Evolutionary conservation across 108 stramenopile genomes (phyloP), one percentile per base, ranked within the genome.

Genomic region (Skeletonema tropicum): DNA sequence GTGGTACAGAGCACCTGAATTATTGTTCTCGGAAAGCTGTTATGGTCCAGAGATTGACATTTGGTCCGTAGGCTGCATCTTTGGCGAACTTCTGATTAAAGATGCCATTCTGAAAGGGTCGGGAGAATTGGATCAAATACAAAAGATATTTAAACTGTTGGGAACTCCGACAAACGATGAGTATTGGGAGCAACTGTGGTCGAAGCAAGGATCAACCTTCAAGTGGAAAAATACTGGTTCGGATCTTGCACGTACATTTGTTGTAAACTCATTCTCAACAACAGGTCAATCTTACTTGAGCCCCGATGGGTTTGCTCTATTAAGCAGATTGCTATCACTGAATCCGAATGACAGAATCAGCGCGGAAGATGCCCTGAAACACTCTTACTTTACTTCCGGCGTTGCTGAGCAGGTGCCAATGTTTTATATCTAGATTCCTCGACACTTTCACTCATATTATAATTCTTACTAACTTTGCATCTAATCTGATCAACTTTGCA

Each of bases 31-130:
- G 14, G 92, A 94, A 70, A 66, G 67, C 8, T 45, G 63, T 12
- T 98, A 98, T 83, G 92, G 92, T 30, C 86, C 94, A 23, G 87
- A 85, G 12, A 86, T 98, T 9, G 98, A 98, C 74, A 88, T 97
- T 73, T 98, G 98, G 98, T 96, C 88, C 60, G 70, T 98, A 25
- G 98, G 99, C 3, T 99, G 99, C 68, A 98, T 99, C 61, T 97
- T 99, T 81, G 98, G 97, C 1, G 99, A 99, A 82, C 80, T 98
- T 31, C 84, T 98, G 29, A 85, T 87, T 21, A 90, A 95, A 63
- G 83, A 90, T 69, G 95, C 97, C 7, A 86, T 98, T 12, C 82
- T 99, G 71, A 91, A 96, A 55, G 98, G 99, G 33, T 83, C 95
- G 69, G 95, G 97, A 13, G 96, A 98, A 75, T 71, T 98, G 49